These are phyloP conservation scores for Ilyonectria sp. DNA, from an alignment of 2,329 filamentous ascomycete species.

Conservation along the genomic window DNA sequence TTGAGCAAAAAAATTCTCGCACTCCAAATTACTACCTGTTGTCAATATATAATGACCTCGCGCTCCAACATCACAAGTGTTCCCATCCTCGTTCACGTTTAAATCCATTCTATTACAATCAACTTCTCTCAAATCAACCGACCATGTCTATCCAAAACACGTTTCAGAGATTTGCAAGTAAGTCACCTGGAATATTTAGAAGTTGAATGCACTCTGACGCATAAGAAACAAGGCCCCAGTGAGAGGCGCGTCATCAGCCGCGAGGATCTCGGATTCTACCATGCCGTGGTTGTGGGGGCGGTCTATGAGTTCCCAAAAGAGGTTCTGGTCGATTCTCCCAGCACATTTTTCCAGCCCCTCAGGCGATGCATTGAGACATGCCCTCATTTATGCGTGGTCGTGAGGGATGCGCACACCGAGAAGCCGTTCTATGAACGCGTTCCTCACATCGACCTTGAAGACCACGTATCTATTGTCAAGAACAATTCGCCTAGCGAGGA, in stretches of 20 bases:
- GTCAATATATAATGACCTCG: too few species aligned
- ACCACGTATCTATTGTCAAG: slow-evolving; percentile 38
- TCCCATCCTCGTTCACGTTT: too few species aligned
- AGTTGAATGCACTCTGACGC: background rate
- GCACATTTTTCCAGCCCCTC: slow-evolving; percentile 36
- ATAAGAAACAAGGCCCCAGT: slow-evolving; percentile 35
- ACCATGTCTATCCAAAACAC: too few species aligned
- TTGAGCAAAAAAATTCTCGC: too few species aligned
- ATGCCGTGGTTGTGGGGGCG: slow-evolving; percentile 43
- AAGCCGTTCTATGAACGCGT: slow-evolving; percentile 43
- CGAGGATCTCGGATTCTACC: slow-evolving; percentile 41
- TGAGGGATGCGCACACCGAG: slow-evolving; percentile 39
- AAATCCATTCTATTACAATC: too few species aligned
- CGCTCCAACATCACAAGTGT: too few species aligned
- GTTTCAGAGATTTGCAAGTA: too few species aligned
- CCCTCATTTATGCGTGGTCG: slow-evolving; percentile 40
- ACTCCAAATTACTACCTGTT: too few species aligned
- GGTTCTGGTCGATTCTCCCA: slow-evolving; percentile 19
- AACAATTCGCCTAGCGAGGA: background rate
- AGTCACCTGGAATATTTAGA: too few species aligned
- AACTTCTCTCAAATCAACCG: too few species aligned
- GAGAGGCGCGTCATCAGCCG: slow-evolving; percentile 43
- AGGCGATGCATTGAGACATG: slow-evolving; percentile 37
- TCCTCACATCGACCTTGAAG: slow-evolving; percentile 30
- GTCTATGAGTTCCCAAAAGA: slow-evolving; percentile 34